Evolutionary conservation across 2,329 filamentous ascomycete species (phyloP).

Genomic region (Pyrenophora teres): DNA sequence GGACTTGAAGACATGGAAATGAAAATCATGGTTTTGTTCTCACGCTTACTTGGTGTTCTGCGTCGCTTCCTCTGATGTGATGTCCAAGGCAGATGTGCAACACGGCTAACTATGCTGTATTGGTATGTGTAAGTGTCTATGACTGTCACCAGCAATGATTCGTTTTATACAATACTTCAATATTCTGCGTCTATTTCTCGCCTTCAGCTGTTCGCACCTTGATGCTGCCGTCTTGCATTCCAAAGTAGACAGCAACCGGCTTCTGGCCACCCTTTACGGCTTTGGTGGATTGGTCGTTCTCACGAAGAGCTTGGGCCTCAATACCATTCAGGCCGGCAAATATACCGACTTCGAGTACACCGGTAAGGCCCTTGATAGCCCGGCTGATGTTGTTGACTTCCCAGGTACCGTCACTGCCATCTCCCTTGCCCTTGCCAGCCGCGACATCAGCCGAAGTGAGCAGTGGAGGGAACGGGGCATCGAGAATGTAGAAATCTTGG

Average conservation of each 20-base stretch:
- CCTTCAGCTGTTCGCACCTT: slow-evolving; percentile 41
- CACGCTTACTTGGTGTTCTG: no score
- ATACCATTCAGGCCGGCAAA: slow-evolving; percentile 83
- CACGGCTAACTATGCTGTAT: no score
- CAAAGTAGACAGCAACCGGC: slow-evolving; percentile 93
- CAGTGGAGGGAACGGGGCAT: slow-evolving; percentile 81
- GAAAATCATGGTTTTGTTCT: no score
- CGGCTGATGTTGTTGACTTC: slow-evolving; percentile 76
- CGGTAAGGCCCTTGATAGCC: slow-evolving; percentile 78
- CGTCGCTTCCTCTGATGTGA: no score
- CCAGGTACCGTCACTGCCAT: slow-evolving; percentile 72
- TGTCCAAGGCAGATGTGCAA: no score
- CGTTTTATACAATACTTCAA: no score
- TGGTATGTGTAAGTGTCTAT: no score
- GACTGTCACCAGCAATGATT: no score
- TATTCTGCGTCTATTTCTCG: slow-evolving; percentile 18
- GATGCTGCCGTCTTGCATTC: slow-evolving; percentile 68
- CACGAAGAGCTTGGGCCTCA: slow-evolving; percentile 61
- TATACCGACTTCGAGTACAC: slow-evolving; percentile 88
- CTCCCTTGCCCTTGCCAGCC: slow-evolving; percentile 50
- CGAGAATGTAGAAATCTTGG: slow-evolving; percentile 86
- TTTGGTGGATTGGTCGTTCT: slow-evolving; percentile 33
- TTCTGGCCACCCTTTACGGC: slow-evolving; percentile 71
- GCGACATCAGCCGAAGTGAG: slow-evolving; percentile 64
- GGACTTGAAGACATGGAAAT: no score